Conservation (phyloP, 306 rosid species). For the Biancaea sappan region DNA sequence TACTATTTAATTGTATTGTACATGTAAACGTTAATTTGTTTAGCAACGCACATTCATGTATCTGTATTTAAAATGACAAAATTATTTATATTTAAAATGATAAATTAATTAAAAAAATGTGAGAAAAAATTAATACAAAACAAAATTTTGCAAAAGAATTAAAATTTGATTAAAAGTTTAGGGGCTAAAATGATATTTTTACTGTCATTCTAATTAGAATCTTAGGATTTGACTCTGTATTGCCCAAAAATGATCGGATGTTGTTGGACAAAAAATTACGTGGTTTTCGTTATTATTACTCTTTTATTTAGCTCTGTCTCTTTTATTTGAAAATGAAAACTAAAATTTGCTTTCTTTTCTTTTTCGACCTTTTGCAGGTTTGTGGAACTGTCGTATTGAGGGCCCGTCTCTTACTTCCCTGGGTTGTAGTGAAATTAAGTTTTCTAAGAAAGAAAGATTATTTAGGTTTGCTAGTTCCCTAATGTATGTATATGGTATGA, state of each 20-base stretch:
- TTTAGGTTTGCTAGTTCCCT: neutral
- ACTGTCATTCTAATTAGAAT: too few species aligned
- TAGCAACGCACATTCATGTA: too few species aligned
- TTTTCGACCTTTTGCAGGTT: constrained; percentile 29
- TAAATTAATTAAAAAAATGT: too few species aligned
- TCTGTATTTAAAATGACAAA: too few species aligned
- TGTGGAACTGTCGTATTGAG: constrained; percentile 26
- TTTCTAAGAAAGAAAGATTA: neutral
- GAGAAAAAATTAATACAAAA: too few species aligned
- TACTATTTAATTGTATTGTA: too few species aligned
- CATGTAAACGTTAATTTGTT: too few species aligned
- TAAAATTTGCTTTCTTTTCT: neutral
- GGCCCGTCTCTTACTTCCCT: neutral
- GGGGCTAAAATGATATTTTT: too few species aligned
- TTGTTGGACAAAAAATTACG: neutral
- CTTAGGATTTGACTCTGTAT: too few species aligned
- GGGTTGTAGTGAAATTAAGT: neutral
- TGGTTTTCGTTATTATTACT: neutral
- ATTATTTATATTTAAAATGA: too few species aligned
- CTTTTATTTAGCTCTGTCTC: neutral
- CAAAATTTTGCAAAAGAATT: too few species aligned
- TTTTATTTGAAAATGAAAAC: neutral
- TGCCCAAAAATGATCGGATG: neutral
- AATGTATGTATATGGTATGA: neutral
- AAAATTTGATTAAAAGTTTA: too few species aligned